These are phyloP conservation scores for Lepiota venenata DNA, from an alignment of 768 basidiomycete species.

Conservation along the genomic window DNA sequence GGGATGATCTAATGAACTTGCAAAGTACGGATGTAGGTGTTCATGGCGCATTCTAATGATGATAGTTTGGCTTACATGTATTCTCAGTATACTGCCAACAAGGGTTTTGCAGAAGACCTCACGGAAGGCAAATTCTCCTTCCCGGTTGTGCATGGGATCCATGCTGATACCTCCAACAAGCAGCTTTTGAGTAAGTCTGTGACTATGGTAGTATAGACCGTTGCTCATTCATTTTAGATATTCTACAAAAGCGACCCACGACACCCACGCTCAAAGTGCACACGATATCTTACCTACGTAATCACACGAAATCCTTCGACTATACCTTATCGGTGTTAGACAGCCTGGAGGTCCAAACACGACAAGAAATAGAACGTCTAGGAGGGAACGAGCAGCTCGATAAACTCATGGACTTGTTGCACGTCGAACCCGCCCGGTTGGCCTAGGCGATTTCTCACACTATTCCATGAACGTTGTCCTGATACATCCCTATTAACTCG, in stretches of 20 bases:
- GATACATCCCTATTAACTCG: too few species aligned
- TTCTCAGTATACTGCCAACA: slow-evolving; percentile 73
- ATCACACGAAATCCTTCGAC: slow-evolving; percentile 79
- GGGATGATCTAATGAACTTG: slow-evolving; percentile 97
- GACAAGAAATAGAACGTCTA: slow-evolving; percentile 63
- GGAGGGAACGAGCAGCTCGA: slow-evolving; percentile 74
- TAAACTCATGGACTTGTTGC: slow-evolving; percentile 51
- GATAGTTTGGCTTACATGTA: not conserved
- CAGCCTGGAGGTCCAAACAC: slow-evolving; percentile 63
- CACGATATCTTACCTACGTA: slow-evolving; percentile 73
- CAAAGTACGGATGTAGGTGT: slow-evolving; percentile 72
- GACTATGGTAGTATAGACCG: not conserved
- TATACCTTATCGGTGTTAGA: slow-evolving; percentile 76
- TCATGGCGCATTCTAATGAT: not conserved
- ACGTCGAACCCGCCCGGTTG: slow-evolving; percentile 27
- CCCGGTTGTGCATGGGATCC: slow-evolving; percentile 88
- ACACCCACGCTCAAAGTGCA: slow-evolving; percentile 80
- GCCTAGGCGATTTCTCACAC: not conserved
- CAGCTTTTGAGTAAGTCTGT: slow-evolving; percentile 74
- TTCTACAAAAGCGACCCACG: slow-evolving; percentile 84
- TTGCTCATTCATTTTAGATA: slow-evolving; percentile 44
- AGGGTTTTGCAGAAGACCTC: slow-evolving; percentile 91
- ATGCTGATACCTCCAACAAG: slow-evolving; percentile 70
- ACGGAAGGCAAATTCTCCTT: slow-evolving; percentile 98
- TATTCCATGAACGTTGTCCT: too few species aligned